Percentiles rank a stretch among this genome's conserved stretches.
Evolutionary conservation across 352 stramenopile species (phyloP).

Genomic region (Globisporangium cederbergense): DNA sequence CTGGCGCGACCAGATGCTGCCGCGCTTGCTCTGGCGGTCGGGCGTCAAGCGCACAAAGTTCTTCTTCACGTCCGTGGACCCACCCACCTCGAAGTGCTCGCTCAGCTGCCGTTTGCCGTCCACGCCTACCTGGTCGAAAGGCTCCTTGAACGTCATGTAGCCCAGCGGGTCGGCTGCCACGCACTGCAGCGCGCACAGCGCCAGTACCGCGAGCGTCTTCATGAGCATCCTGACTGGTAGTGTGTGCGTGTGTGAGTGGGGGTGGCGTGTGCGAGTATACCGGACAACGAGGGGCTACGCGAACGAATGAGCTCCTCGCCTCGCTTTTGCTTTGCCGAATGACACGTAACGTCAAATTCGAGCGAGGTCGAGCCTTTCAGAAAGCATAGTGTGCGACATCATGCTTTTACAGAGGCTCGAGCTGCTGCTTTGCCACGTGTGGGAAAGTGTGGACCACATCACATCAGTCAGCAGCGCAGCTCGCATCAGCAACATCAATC

Average conservation of each 20-base stretch:
- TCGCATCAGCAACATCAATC: neutral
- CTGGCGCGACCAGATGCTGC: slow-evolving; percentile 63
- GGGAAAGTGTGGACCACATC: slow-evolving; percentile 1
- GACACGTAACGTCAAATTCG: slow-evolving; percentile 8
- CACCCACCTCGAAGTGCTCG: slow-evolving; percentile 47
- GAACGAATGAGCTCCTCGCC: slow-evolving; percentile 5
- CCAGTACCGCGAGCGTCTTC: slow-evolving; percentile 23
- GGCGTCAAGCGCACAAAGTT: slow-evolving; percentile 81
- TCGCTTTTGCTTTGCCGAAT: neutral
- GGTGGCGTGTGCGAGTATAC: neutral
- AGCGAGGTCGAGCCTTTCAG: neutral
- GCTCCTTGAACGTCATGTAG: slow-evolving; percentile 52
- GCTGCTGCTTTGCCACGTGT: neutral
- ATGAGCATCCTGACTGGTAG: slow-evolving; percentile 9
- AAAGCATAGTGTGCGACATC: neutral
- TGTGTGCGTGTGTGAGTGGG: neutral
- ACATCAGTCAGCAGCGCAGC: neutral
- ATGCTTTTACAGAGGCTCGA: neutral
- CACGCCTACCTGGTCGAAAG: slow-evolving; percentile 55
- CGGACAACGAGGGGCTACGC: neutral
- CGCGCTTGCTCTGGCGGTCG: slow-evolving; percentile 78
- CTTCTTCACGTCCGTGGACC: slow-evolving; percentile 71
- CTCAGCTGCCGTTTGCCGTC: slow-evolving; percentile 58
- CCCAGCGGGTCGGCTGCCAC: slow-evolving; percentile 11
- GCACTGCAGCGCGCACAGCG: slow-evolving; percentile 16